Conservation (phyloP, 805 yeast genomes). For the Wickerhamiella galacta region DNA sequence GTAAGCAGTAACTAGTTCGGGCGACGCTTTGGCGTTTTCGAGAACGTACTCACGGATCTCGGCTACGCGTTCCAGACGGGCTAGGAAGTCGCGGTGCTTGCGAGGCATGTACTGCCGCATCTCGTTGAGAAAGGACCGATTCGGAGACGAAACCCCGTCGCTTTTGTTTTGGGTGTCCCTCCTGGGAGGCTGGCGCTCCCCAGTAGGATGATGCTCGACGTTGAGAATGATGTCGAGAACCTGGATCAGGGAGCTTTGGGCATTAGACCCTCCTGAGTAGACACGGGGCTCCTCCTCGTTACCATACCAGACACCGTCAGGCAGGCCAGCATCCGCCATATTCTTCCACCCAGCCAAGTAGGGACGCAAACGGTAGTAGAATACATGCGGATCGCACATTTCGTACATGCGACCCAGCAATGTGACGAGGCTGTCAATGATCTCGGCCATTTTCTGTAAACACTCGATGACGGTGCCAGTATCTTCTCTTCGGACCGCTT, state of each 20-base stretch:
- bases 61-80: slow-evolving; percentile 39
- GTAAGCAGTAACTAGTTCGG: slow-evolving; percentile 52
- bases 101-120: slow-evolving; percentile 89
- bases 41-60: slow-evolving; percentile 50
- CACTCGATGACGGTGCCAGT: slow-evolving; percentile 26
- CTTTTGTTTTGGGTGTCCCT: slow-evolving; percentile 7
- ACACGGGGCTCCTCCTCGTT: slow-evolving; percentile 36
- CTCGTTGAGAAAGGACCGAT: slow-evolving; percentile 48
- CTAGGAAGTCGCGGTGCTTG: slow-evolving; percentile 59
- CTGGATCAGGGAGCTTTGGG: slow-evolving; percentile 81
- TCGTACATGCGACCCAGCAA: slow-evolving; percentile 73
- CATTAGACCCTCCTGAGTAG: slow-evolving; percentile 85
- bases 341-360: slow-evolving; percentile 88
- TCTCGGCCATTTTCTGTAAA: slow-evolving; percentile 53
- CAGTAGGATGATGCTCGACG: slow-evolving; percentile 67
- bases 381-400: slow-evolving; percentile 86
- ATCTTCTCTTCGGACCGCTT: slow-evolving; percentile 34
- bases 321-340: slow-evolving; percentile 74
- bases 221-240: slow-evolving; percentile 62
- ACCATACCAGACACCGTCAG: slow-evolving; percentile 66
- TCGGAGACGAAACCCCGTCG: slow-evolving; percentile 8
- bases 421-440: slow-evolving; percentile 56
- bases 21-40: slow-evolving; percentile 23
- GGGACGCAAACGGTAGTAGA: slow-evolving; percentile 75
- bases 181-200: slow-evolving; percentile 27